These are phyloP conservation scores for Exserohilum turcica DNA, from an alignment of 2,329 filamentous ascomycete genomes.

Conservation along the genomic window DNA sequence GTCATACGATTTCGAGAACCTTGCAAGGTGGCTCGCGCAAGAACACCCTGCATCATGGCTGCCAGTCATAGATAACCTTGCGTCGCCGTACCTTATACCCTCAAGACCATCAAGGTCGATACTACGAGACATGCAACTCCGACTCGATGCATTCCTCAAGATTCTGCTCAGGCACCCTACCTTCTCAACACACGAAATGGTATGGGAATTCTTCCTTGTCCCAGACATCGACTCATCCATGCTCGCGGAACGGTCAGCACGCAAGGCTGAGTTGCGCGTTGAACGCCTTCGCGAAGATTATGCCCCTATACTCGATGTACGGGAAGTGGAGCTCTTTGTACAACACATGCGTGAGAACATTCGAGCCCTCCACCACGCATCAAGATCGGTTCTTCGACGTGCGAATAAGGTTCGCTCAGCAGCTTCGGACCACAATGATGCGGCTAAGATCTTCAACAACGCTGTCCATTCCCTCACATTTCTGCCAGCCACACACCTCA, in stretches of 20 bases:
- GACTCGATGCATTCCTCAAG: conserved; percentile 85
- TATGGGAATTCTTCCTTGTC: conserved; percentile 99
- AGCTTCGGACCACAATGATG: conserved; percentile 69
- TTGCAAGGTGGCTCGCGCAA: conserved; percentile 79
- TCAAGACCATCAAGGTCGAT: conserved; percentile 88
- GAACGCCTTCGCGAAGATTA: conserved; percentile 91
- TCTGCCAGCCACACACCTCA: conserved; percentile 69
- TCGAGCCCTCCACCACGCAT: conserved; percentile 80
- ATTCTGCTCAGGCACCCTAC: conserved; percentile 87
- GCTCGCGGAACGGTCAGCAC: conserved; percentile 84
- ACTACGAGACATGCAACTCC: conserved; percentile 83
- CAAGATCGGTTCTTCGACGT: conserved; percentile 79
- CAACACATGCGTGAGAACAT: conserved; percentile 90
- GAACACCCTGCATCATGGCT: conserved; percentile 97
- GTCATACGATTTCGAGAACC: conserved; percentile 85
- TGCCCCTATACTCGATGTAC: conserved; percentile 76
- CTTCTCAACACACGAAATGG: conserved; percentile 92
- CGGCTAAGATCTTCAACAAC: conserved; percentile 60
- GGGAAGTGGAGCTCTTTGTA: conserved; percentile 91
- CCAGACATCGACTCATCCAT: conserved; percentile 89
- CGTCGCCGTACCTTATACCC: conserved; percentile 90
- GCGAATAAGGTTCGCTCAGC: conserved; percentile 74
- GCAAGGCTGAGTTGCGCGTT: conserved; percentile 80
- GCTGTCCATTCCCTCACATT: conserved; percentile 64
- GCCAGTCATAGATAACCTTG: conserved; percentile 74